Base-by-base conservation (phyloP, 495 filamentous ascomycete genomes). In the Hypoxylon fragiforme region DNA sequence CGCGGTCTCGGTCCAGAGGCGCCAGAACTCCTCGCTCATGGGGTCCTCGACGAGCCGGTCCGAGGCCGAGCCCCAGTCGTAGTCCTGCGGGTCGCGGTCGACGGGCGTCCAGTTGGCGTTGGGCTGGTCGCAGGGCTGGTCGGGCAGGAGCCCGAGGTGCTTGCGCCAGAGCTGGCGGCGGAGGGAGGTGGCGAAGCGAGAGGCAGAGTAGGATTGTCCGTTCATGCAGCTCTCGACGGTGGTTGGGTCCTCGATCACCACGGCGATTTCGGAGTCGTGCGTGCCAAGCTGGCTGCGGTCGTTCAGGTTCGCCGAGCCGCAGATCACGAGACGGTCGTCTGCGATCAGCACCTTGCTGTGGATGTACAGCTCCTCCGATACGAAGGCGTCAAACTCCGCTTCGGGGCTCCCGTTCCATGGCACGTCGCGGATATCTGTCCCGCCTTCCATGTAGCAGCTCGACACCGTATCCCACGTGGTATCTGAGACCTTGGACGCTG, bases 291-390 rank as follows among this genome's bases (percentile, higher is more conserved):
- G 92, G 15, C 88, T 92, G 55, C 92, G 88, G 71, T 97, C 92
- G 72, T 97, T 97, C 34, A 97, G 71, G 70, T 97, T 97, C 26
- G 92, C 92, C 0, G 88, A 92, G 40, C 92, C 92, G 71, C 88
- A 90, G 67, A 97, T 92, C 21, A 91, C 92, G 42, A 90, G 73
- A 4, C 83, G 81, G 71, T 97, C 92, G 64, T 97, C 92, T 45
- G 92, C 92, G 66, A 97, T 92, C 56, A 96, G 81, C 28, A 96
- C 81, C 77, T 97, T 97, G 61, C 85, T 85, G 73, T 97, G 92
- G 50, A 96, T 85, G 68, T 97, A 97, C 16, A 97, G 85, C 70
- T 95, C 88, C 67, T 97, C 92, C 35, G 84, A 89, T 24, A 97
- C 92, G 62, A 91, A 96, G 2, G 90, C 89, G 67, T 92, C 77